phyloP scores from a whole-genome alignment of 176 grass and related monocot species.

The Zea mays region DNA sequence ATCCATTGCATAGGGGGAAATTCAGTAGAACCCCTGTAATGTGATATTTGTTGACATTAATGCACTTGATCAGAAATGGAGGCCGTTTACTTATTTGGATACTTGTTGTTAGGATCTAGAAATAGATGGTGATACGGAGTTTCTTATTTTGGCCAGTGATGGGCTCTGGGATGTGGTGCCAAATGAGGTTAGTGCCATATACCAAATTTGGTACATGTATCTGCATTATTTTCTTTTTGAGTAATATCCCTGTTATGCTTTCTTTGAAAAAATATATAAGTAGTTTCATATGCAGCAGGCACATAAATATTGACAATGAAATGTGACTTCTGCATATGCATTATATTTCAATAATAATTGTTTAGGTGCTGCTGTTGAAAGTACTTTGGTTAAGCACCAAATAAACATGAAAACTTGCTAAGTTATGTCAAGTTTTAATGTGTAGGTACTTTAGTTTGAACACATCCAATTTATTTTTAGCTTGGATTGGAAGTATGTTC shows the following conservation, averaged over 20 bases:
- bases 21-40: background rate
- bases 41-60: background rate
- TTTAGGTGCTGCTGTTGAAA: background rate
- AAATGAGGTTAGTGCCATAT: constrained; percentile 63
- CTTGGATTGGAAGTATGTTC: background rate
- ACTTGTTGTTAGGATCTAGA: constrained; percentile 66
- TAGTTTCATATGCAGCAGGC: constrained; percentile 1
- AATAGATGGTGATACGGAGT: constrained; percentile 68
- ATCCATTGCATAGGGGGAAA: background rate
- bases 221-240: constrained; percentile 12
- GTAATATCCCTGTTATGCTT: background rate
- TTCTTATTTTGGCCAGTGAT: constrained; percentile 91
- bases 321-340: background rate
- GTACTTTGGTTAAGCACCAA: background rate
- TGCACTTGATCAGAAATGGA: constrained; percentile 5
- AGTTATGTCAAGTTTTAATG: background rate
- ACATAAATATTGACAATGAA: background rate
- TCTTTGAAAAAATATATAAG: constrained; percentile 1
- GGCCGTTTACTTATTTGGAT: constrained; percentile 24
- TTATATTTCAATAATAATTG: constrained; percentile 3
- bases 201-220: constrained; percentile 7
- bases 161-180: constrained; percentile 84
- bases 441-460: background rate
- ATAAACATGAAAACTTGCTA: background rate
- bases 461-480: background rate